A percentile compares a stretch with the other conserved stretches of the same genome.
phyloP scores from a whole-genome alignment of 2,329 filamentous ascomycete species.

The Aspergillus eucalypticola region DNA sequence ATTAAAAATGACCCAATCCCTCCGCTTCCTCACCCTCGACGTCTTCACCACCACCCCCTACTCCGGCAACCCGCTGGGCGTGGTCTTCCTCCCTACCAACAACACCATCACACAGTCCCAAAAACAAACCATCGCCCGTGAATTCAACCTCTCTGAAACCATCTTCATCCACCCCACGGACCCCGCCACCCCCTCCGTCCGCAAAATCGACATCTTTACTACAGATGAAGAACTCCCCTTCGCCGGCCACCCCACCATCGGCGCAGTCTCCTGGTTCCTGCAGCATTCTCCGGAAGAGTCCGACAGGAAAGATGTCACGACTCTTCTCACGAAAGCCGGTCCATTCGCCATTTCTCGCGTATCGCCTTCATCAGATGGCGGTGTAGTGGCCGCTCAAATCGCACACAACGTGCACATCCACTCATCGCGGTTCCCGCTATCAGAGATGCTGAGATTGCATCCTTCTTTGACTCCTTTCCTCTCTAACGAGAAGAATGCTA shows the following conservation, averaged over 20 bases:
- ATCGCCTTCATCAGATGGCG: neutral
- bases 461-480: constrained; percentile 27
- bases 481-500: constrained; percentile 3
- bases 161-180: constrained; percentile 51
- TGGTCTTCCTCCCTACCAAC: constrained; percentile 48
- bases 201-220: constrained; percentile 57
- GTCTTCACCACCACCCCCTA: constrained; percentile 47
- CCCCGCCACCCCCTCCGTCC: constrained; percentile 13
- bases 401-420: constrained; percentile 42
- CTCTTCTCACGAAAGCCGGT: constrained; percentile 59
- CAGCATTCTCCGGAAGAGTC: constrained; percentile 20
- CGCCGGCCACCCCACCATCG: constrained; percentile 60
- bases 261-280: constrained; percentile 53
- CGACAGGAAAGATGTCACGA: constrained; percentile 20
- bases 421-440: constrained; percentile 24
- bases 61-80: constrained; percentile 57
- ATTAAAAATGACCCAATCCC: neutral
- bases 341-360: constrained; percentile 49
- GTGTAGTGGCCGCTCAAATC: constrained; percentile 32
- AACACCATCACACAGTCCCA: constrained; percentile 47
- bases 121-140: constrained; percentile 56
- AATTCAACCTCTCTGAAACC: constrained; percentile 62
- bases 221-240: constrained; percentile 55
- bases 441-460: constrained; percentile 30
- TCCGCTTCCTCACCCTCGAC: constrained; percentile 31